These are phyloP conservation scores for Solanum appendiculatum DNA, from an alignment of 257 asterid genomes.

Conservation along the genomic window DNA sequence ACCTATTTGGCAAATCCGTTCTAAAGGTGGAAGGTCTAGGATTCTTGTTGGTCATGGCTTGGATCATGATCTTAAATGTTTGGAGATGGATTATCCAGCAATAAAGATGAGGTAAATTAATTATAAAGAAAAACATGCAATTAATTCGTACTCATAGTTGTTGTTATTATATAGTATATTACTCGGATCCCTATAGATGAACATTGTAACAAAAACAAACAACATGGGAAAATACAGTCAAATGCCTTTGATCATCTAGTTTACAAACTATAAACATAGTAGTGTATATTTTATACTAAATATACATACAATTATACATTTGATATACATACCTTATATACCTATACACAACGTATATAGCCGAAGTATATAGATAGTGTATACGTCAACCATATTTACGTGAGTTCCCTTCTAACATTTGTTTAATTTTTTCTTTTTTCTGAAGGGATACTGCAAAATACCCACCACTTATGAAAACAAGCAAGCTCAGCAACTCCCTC, in stretches of 20 bases:
- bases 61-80: slow-evolving; percentile 75
- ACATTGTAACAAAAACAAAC: background rate
- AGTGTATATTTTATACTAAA: background rate
- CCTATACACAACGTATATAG: background rate
- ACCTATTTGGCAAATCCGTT: slow-evolving; percentile 78
- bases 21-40: slow-evolving; percentile 68
- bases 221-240: background rate
- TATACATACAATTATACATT: background rate
- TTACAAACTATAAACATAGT: background rate
- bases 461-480: slow-evolving; percentile 81
- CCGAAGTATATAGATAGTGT: background rate
- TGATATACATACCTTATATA: background rate
- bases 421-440: background rate
- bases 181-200: background rate
- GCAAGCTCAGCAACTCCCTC: slow-evolving; percentile 93
- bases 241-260: background rate
- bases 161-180: background rate
- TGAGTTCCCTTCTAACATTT: background rate
- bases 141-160: background rate
- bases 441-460: slow-evolving; percentile 80
- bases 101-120: slow-evolving; percentile 50
- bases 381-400: background rate
- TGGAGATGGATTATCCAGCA: slow-evolving; percentile 69
- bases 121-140: background rate
- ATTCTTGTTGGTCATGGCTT: slow-evolving; percentile 82